Base-by-base conservation (phyloP, 306 rosid species). In the Rosa multiflora region DNA sequence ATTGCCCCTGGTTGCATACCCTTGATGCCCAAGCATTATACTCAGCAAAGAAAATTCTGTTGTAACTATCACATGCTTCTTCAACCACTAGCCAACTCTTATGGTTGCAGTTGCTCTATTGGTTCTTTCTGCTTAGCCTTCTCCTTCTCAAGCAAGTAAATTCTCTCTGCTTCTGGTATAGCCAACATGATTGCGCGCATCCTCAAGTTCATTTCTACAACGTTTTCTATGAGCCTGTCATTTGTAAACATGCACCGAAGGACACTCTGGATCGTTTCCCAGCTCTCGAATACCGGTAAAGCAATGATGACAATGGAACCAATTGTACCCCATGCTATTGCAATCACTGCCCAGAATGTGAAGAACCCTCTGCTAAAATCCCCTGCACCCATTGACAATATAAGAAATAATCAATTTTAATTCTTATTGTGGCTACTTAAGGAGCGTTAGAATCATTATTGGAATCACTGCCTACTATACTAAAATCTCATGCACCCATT, bases 291-390 rank as follows among this genome's bases (percentile, higher is more conserved):
- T 32, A 32, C 2, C 44, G 98, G 98, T 42, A 92, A 86, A 47
- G 82, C 86, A 49, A 94, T 90, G 72, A 94, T 94, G 58, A 85
- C 92, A 21, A 86, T 88, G 4, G 98, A 94, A 59, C 93, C 98
- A 74, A 92, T 72, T 10, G 94, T 89, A 2, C 98, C 98, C 97
- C 97, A 92, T n/a, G 79, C 97, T 83, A 90, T 84, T 55, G 98
- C 93, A 83, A 94, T 85, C 80, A 91, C 89, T 21, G 97, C 92
- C 98, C 96, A 94, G 70, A 91, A 87, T 83, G 85, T 87, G 87
- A 94, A 90, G 86, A 90, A 94, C 20, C 94, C 91, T 76, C 77
- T 10, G 76, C 86, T 86, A 76, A 90, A 94, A 76, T 76, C 92
- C 21, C 98, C 96, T 91, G 90, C 82, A 83, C 48, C 14, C 67